A percentile compares a stretch with the other conserved stretches of the same genome.
Conservation (phyloP, 306 rosid genomes). For the Quercus parvula region DNA sequence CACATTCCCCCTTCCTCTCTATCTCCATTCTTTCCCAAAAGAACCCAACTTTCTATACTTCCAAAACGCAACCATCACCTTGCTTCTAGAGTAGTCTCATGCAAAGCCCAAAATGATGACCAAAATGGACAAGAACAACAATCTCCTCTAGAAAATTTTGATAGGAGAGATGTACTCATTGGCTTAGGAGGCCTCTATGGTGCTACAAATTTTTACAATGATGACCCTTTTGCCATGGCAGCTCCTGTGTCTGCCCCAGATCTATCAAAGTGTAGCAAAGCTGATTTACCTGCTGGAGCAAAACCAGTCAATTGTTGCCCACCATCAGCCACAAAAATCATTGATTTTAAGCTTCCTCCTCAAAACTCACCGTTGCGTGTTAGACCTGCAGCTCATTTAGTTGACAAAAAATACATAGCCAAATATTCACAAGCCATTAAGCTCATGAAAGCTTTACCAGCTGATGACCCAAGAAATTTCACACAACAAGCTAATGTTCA, state of each 20-base stretch:
- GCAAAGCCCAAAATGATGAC: slow-evolving; percentile 32
- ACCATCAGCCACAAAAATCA: slow-evolving; percentile 32
- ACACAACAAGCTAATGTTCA: slow-evolving; percentile 65
- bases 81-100: slow-evolving; percentile 7
- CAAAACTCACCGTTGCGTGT: slow-evolving; percentile 21
- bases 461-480: slow-evolving; percentile 66
- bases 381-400: slow-evolving; percentile 63
- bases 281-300: slow-evolving; percentile 41
- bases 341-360: slow-evolving; percentile 39
- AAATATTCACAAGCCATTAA: slow-evolving; percentile 55
- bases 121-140: not conserved
- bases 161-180: slow-evolving; percentile 59
- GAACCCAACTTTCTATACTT: not conserved
- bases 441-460: slow-evolving; percentile 65
- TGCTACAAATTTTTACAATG: slow-evolving; percentile 28
- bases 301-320: slow-evolving; percentile 60
- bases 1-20: slow-evolving; percentile 5
- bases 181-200: slow-evolving; percentile 69
- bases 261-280: slow-evolving; percentile 40
- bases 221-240: slow-evolving; percentile 44
- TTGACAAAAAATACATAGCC: slow-evolving; percentile 27
- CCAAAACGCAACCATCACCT: slow-evolving; percentile 14
- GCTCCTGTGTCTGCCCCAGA: slow-evolving; percentile 56
- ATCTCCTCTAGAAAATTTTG: slow-evolving; percentile 5
- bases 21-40: slow-evolving; percentile 11